Evolutionary conservation across 2,329 filamentous ascomycete genomes (phyloP), one percentile per base, ranked within the genome.

Genomic region (Blastomyces parvus): DNA sequence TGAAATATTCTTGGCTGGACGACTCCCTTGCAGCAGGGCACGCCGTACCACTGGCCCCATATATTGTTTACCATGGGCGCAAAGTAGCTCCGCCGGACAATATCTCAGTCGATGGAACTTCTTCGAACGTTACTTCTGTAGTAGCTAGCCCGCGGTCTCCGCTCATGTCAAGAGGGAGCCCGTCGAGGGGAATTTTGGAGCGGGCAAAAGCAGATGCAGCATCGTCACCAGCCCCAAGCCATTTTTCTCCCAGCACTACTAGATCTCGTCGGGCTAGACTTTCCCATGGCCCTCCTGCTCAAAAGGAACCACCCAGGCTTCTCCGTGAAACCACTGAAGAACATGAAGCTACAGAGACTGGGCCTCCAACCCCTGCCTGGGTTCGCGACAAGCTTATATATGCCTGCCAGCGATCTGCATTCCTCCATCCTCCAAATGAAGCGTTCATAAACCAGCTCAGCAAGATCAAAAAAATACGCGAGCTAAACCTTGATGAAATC

Each of bases 351-450:
- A 74, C 76, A 0, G 70, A 64, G 44, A 75, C 82, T 2, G 72
- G 90, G 0, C 90, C 89, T 0, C 80, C 83, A 0, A 76, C 90
- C 14, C 92, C 91, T 1, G 83, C 84, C 2, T 95, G 85, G 85
- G 84, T 87, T 14, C 77, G 81, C 52, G 74, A 88, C 62, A 81
- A 83, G 36, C 78, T 85, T 13, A 80, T 80, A 6, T 96, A 94
- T 74, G 87, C 92, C 5, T 97, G 94, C 70, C 85, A 95, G 72
- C 86, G 93, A 30, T 84, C 86, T 0, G 90, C 91, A 0, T 88
- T 86, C 0, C 76, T 84, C 0, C 78, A 87, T 62, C 81, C 86
- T 0, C 88, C 89, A 0, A 97, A 97, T 68, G 80, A 85, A 52
- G 74, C 74, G 0, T 97, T 99, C 72, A 84, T 97, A 52, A 76